Evolutionary conservation across 2,329 filamentous ascomycete genomes (phyloP).

Genomic region (Xylaria sp.): DNA sequence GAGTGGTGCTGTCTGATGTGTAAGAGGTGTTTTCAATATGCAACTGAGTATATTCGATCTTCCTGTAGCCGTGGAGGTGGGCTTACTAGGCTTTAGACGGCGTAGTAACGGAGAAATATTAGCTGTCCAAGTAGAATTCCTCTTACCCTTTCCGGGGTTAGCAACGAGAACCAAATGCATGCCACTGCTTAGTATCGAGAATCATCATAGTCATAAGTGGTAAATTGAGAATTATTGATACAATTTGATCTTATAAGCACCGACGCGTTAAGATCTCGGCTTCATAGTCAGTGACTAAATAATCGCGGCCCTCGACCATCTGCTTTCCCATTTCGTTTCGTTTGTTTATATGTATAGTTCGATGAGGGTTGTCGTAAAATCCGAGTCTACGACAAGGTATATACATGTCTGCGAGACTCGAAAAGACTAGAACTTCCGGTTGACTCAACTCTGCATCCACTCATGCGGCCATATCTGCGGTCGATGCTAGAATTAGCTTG

Average conservation of each 20-base stretch:
- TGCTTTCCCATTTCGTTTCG: background rate
- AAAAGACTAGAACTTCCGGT: background rate
- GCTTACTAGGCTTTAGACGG: background rate
- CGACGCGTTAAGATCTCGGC: background rate
- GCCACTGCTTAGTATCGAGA: background rate
- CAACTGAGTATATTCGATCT: background rate
- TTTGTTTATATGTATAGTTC: background rate
- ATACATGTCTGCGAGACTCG: background rate
- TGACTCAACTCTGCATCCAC: background rate
- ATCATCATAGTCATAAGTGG: background rate
- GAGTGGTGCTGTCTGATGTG: background rate
- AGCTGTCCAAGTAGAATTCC: background rate
- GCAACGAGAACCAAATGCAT: background rate
- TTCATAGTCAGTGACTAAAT: background rate
- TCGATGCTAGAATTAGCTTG: constrained; percentile 6
- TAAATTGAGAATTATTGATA: background rate
- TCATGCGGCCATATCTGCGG: background rate
- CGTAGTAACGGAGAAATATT: background rate
- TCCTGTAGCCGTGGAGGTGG: background rate
- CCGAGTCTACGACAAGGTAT: background rate
- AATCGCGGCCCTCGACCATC: background rate
- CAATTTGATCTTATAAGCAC: background rate
- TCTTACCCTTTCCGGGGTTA: too few relatives aligned
- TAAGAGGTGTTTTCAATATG: background rate
- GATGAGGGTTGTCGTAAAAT: background rate